These are phyloP conservation scores for Termitomyces titanicus DNA, from an alignment of 768 basidiomycete genomes.

Conservation along the genomic window DNA sequence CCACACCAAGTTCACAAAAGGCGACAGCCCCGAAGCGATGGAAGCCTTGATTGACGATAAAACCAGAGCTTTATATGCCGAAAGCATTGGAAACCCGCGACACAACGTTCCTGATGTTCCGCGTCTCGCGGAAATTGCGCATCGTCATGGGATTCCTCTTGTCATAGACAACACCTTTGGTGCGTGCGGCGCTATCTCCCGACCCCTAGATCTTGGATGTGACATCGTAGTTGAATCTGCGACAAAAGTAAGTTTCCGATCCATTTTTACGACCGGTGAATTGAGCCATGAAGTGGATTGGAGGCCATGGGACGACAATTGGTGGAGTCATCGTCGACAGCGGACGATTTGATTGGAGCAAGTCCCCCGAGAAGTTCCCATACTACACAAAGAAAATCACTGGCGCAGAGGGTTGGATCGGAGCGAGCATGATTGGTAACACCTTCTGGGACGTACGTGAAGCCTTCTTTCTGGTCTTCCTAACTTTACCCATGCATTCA, in stretches of 20 bases:
- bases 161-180: slow-evolving; percentile 68
- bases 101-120: slow-evolving; percentile 49
- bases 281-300: slow-evolving; percentile 56
- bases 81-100: slow-evolving; percentile 62
- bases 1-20: slow-evolving; percentile 46
- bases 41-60: slow-evolving; percentile 52
- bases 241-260: background rate
- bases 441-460: slow-evolving; percentile 14
- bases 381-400: slow-evolving; percentile 8
- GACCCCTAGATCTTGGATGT: slow-evolving; percentile 24
- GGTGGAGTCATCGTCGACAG: slow-evolving; percentile 60
- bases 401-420: slow-evolving; percentile 8
- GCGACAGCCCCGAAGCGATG: slow-evolving; percentile 45
- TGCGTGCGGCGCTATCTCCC: slow-evolving; percentile 44
- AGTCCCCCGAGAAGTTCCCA: slow-evolving; percentile 43
- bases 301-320: slow-evolving; percentile 65
- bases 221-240: slow-evolving; percentile 31
- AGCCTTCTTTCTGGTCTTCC: background rate
- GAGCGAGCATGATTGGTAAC: slow-evolving; percentile 8
- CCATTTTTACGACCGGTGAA: background rate
- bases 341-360: slow-evolving; percentile 56
- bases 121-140: slow-evolving; percentile 61
- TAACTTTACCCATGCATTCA: background rate
- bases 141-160: slow-evolving; percentile 53
- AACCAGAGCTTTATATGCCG: slow-evolving; percentile 55